Evolutionary conservation across 192 early-diverging fungal species (phyloP).

Genomic region (Linnemannia hyalina): DNA sequence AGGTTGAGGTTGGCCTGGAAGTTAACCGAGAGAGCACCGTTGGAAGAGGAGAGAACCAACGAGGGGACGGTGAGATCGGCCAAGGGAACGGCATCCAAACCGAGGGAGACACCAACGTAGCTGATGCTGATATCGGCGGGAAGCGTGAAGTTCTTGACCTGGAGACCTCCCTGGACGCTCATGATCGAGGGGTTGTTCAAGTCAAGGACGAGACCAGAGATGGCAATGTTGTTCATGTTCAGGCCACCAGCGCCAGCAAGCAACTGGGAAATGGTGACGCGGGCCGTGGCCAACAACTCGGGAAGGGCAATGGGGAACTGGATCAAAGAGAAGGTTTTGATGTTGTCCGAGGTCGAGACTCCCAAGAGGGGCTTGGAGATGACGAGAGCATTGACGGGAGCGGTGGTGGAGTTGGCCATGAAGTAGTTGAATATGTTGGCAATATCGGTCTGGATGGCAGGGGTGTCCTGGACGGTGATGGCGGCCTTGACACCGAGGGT

Average conservation of each 20-base stretch:
- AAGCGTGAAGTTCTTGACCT: conserved; percentile 33
- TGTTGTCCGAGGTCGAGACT: conserved; percentile 40
- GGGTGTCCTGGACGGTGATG: conserved; percentile 41
- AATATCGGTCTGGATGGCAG: conserved; percentile 46
- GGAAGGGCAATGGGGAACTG: conserved; percentile 30
- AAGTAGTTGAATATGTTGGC: conserved; percentile 48
- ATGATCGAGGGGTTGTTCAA: conserved; percentile 54
- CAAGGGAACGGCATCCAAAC: conserved; percentile 37
- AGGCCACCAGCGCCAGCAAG: conserved; percentile 44
- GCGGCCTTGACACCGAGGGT: conserved; percentile 41
- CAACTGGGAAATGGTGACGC: conserved; percentile 22
- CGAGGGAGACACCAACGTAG: conserved; percentile 45
- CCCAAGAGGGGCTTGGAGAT: conserved; percentile 44
- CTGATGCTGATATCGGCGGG: conserved; percentile 51
- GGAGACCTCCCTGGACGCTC: conserved; percentile 35
- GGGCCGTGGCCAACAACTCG: conserved; percentile 23
- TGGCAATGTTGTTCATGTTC: conserved; percentile 30
- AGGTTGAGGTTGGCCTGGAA: conserved; percentile 43
- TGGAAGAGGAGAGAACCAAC: conserved; percentile 37
- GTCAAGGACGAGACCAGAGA: conserved; percentile 45
- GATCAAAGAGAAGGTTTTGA: conserved; percentile 45
- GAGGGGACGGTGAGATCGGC: conserved; percentile 38
- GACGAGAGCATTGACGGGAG: conserved; percentile 39
- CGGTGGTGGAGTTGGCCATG: conserved; percentile 35
- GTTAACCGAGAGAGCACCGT: conserved; percentile 29